Evolutionary conservation across 192 early-diverging fungal species (phyloP), one percentile per base, ranked within the genome.

Genomic region (Rhizophagus prolifer): DNA sequence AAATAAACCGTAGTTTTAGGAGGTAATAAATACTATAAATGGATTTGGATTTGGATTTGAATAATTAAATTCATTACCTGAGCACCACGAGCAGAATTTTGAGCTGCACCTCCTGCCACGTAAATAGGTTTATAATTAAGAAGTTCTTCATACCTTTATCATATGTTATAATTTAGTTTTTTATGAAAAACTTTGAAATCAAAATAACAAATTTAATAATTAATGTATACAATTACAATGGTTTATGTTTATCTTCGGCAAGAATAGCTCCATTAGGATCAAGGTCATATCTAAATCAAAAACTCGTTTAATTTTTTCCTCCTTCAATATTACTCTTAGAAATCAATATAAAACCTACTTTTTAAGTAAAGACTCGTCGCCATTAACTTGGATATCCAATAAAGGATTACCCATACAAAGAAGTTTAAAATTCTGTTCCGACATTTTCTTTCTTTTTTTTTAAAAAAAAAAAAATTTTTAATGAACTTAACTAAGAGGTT

Each of bases 401-500:
- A 99, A 87, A 60, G 97, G 97, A 90, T 99, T 99, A 83, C 93
- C 97, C 86, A 97, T 93, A 78, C 94, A 95, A 79, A 98, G 89
- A 75, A 99, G 84, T 50, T 61, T 75, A 69, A 19, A 30, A 5
- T 28, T 65, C 16, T 65, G 63, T 31, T 65, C 63, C 0, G 14
- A 31, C 63, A 65, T 65, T 65, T 21, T 2, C 5, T 25, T 6
- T 21, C 25, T 44, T 5, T 12, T 44, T 44, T 9, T 44, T 31
- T 0, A 31, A 34, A 34, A 41, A 41, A 41, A 41, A 41, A 41
- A 41, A 44, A 44, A 44, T 12, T 38, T 38, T 31, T 31, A n/a
- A n/a, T n/a, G n/a, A n/a, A n/a, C n/a, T n/a, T n/a, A n/a, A n/a
- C n/a, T 3, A 31, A 31, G 31, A 31, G 31, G 3, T 31, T 4